Evolutionary conservation across 495 filamentous ascomycete species (phyloP).

Genomic region (Sordaria brevicollis): DNA sequence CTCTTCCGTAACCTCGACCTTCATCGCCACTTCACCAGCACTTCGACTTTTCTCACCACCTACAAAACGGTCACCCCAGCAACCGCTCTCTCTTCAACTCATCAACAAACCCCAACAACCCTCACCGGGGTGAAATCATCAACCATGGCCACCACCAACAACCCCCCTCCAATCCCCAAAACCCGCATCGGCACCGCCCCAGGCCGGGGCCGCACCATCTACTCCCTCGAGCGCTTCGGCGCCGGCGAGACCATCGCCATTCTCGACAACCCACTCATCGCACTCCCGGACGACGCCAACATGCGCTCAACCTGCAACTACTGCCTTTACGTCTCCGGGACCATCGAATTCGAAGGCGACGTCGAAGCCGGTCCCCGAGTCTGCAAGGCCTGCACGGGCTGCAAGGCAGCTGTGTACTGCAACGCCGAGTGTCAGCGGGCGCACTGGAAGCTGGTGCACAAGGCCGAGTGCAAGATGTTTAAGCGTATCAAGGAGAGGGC

Average conservation of each 20-base stretch:
- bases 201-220: constrained; percentile 26
- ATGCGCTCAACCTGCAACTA: constrained; percentile 31
- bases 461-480: constrained; percentile 40
- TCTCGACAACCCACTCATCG: constrained; percentile 29
- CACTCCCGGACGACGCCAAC: constrained; percentile 29
- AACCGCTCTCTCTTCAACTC: neutral
- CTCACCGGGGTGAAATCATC: neutral
- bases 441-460: constrained; percentile 45
- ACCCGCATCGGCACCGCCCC: neutral
- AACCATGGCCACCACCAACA: constrained; percentile 10
- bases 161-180: neutral
- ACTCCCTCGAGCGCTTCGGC: constrained; percentile 20
- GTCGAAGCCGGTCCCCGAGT: constrained; percentile 4
- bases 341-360: neutral
- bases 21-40: neutral
- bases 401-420: constrained; percentile 44
- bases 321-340: constrained; percentile 19
- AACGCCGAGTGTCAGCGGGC: constrained; percentile 40
- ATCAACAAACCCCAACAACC: neutral
- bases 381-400: constrained; percentile 39
- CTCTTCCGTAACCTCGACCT: neutral
- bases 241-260: constrained; percentile 32
- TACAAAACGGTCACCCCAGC: neutral
- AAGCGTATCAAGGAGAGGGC: constrained; percentile 13
- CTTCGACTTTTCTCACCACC: neutral